Percentiles rank a stretch among this genome's conserved stretches.
Evolutionary conservation across 2,329 filamentous ascomycete genomes (phyloP).

Genomic region (Nothophaeocryptopus gaeumannii): DNA sequence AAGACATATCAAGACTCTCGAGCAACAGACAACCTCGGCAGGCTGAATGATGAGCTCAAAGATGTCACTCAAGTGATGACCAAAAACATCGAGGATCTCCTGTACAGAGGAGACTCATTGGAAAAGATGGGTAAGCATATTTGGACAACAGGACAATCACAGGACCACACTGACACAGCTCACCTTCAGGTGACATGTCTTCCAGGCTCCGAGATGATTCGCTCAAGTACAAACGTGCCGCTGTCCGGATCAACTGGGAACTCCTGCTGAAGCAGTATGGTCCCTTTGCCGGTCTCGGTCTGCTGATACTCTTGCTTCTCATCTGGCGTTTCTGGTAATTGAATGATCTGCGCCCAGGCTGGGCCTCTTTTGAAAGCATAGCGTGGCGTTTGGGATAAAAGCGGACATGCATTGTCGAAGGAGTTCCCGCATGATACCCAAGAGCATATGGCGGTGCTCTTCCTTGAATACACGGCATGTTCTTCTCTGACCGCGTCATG

Average conservation of each 20-base stretch:
- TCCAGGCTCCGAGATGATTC: constrained; percentile 84
- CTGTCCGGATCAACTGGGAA: constrained; percentile 97
- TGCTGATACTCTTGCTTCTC: constrained; percentile 82
- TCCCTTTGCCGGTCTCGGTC: constrained; percentile 75
- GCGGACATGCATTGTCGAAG: constrained; percentile 17
- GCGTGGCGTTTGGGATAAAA: constrained; percentile 24
- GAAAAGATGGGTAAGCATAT: constrained; percentile 88
- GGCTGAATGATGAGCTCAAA: constrained; percentile 92
- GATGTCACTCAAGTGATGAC: constrained; percentile 99
- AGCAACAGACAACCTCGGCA: constrained; percentile 87
- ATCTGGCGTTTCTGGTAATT: constrained; percentile 87
- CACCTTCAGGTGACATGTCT: constrained; percentile 23
- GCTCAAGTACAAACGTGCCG: constrained; percentile 88
- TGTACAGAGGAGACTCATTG: constrained; percentile 90
- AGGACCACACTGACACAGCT: constrained; percentile 5
- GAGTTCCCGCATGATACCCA: constrained; percentile 26
- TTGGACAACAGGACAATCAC: constrained; percentile 44
- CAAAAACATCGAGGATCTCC: constrained; percentile 97
- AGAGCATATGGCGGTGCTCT: constrained; percentile 20
- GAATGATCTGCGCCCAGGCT: constrained; percentile 2
- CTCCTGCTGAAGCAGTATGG: constrained; percentile 93
- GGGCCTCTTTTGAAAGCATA: constrained; percentile 21
- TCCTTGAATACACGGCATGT: constrained; percentile 5
- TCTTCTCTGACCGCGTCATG: background rate
- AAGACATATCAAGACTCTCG: constrained; percentile 90